These are phyloP conservation scores for Cymbopogon flexuosus DNA, from an alignment of 202 grass and related monocot species.

Conservation along the genomic window DNA sequence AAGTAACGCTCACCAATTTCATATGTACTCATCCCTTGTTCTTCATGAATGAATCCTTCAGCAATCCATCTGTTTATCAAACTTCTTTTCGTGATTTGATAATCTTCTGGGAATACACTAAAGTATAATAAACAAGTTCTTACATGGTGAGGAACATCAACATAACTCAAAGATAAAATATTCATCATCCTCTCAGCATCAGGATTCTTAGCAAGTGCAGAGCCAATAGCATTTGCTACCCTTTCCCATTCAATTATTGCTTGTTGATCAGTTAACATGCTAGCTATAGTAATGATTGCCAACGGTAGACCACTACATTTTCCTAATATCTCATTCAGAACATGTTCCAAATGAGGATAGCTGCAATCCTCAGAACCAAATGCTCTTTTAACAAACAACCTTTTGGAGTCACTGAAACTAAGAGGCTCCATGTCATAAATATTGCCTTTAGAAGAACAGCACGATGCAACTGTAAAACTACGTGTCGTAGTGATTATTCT, in stretches of 20 bases:
- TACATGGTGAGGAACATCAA: no score
- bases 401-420: neutral
- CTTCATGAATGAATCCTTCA: no score
- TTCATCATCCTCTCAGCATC: neutral
- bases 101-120: no score
- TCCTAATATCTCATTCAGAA: neutral
- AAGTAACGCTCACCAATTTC: no score
- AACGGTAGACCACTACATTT: neutral
- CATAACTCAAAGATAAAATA: neutral
- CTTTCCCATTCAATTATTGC: neutral
- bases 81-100: no score
- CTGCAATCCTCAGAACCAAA: no score
- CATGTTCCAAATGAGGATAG: neutral
- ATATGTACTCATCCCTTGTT: no score
- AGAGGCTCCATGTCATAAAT: neutral
- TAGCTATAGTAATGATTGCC: neutral
- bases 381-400: no score
- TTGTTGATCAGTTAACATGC: neutral
- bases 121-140: no score
- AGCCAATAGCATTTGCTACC: neutral
- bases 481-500: neutral
- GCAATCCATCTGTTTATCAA: no score
- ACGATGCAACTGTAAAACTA: neutral
- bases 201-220: neutral
- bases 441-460: neutral